phyloP scores from a whole-genome alignment of 371 early-diverging fungal genomes.

The Circinella minor region DNA sequence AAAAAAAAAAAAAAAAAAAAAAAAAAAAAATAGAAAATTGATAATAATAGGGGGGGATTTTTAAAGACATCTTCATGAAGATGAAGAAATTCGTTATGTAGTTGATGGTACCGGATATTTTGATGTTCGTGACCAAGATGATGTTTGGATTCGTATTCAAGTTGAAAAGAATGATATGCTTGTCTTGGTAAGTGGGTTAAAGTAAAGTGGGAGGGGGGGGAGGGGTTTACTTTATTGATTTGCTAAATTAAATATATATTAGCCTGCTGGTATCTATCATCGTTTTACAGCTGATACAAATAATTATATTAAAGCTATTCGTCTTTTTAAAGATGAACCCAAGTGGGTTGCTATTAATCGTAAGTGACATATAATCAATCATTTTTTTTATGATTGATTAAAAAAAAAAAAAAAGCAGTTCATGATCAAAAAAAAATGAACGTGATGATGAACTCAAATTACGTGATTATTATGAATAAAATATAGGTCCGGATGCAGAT shows the following conservation, averaged over 20 bases:
- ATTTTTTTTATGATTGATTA: no score
- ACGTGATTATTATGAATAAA: not conserved
- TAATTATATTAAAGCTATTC: constrained; percentile 90
- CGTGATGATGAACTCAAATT: constrained; percentile 1
- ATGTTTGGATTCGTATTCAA: constrained; percentile 91
- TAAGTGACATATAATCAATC: constrained; percentile 32
- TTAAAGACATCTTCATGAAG: constrained; percentile 89
- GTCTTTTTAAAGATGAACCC: constrained; percentile 94
- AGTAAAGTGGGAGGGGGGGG: no score
- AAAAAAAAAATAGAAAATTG: not conserved
- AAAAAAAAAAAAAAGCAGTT: no score
- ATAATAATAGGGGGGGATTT: not conserved
- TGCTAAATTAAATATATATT: not conserved
- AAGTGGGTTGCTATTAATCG: constrained; percentile 95
- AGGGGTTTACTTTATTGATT: no score
- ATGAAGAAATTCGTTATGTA: constrained; percentile 95
- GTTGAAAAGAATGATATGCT: constrained; percentile 84
- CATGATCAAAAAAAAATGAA: not conserved
- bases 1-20: no score
- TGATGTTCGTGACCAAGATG: constrained; percentile 78
- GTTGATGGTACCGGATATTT: constrained; percentile 92
- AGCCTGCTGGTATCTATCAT: constrained; percentile 96
- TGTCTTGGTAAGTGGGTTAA: constrained; percentile 65
- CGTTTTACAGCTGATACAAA: constrained; percentile 89
- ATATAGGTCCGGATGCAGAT: constrained; percentile 48